Evolutionary conservation across 495 filamentous ascomycete species (phyloP).

Genomic region (Aspergillus bertholletiae): DNA sequence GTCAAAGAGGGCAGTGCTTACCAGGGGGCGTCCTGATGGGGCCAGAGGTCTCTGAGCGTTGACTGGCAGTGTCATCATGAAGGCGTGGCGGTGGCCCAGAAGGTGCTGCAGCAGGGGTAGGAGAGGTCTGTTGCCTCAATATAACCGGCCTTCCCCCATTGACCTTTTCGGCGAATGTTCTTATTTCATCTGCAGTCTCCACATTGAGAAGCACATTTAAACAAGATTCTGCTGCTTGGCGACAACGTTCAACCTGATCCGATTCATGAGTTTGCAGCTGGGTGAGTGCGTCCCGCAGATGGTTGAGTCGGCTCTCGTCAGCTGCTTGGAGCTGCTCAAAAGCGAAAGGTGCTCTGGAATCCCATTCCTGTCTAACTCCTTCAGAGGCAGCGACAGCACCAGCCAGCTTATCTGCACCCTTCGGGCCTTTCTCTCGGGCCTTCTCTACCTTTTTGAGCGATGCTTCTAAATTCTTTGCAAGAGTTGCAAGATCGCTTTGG

Average conservation of each 20-base stretch:
- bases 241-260: constrained; percentile 77
- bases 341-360: constrained; percentile 91
- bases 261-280: constrained; percentile 91
- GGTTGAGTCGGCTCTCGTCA: constrained; percentile 86
- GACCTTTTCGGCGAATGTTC: constrained; percentile 66
- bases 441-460: constrained; percentile 88
- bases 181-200: constrained; percentile 84
- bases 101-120: constrained; percentile 17
- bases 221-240: constrained; percentile 73
- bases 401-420: constrained; percentile 77
- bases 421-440: constrained; percentile 72
- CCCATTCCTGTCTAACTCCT: constrained; percentile 79
- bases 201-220: constrained; percentile 84
- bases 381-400: constrained; percentile 71
- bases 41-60: constrained; percentile 50
- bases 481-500: constrained; percentile 69
- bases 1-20: constrained; percentile 18
- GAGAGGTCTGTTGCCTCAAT: constrained; percentile 13
- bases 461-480: constrained; percentile 81
- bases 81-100: constrained; percentile 40
- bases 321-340: constrained; percentile 91
- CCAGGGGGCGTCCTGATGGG: constrained; percentile 45
- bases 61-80: constrained; percentile 57
- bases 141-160: constrained; percentile 26
- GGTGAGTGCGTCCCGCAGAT: constrained; percentile 87